Conservation (phyloP, 2,329 filamentous ascomycete genomes). For the Biscogniauxia mediterranea region DNA sequence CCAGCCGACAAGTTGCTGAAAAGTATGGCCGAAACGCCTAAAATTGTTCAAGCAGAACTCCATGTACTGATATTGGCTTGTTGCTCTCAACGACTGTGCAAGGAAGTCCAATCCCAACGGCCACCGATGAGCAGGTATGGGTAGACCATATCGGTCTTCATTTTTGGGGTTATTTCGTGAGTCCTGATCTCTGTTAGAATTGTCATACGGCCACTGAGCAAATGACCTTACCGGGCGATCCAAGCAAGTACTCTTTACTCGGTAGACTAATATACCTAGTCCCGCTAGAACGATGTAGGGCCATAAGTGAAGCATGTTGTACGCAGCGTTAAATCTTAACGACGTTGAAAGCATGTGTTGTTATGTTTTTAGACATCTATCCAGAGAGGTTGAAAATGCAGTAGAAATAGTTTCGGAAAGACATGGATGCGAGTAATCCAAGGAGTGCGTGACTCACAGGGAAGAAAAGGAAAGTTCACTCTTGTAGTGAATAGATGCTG, state of each 20-base stretch:
- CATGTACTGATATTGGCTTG: background rate
- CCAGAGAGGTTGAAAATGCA: background rate
- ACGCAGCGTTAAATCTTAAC: background rate
- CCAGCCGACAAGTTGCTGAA: background rate
- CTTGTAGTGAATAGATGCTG: background rate
- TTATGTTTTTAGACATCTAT: background rate
- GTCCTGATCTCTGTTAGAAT: too few species aligned
- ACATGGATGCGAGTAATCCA: too few species aligned
- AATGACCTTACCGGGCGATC: background rate
- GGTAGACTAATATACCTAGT: background rate
- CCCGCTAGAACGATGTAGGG: background rate
- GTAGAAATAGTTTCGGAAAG: background rate
- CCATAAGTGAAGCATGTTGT: background rate
- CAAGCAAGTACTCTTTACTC: background rate
- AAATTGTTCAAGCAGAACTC: background rate
- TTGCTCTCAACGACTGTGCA: background rate
- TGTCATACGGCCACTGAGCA: background rate
- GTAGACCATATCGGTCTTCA: background rate
- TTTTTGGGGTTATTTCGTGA: background rate
- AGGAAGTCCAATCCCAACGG: background rate
- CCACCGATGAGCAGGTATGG: background rate
- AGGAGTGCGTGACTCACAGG: too few species aligned
- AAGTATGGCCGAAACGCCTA: background rate
- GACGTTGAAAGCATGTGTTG: background rate
- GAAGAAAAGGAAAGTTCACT: background rate